A percentile compares a stretch with the other conserved stretches of the same genome.
phyloP scores from a whole-genome alignment of 805 yeast species.

The Yamadazyma kitorensis region DNA sequence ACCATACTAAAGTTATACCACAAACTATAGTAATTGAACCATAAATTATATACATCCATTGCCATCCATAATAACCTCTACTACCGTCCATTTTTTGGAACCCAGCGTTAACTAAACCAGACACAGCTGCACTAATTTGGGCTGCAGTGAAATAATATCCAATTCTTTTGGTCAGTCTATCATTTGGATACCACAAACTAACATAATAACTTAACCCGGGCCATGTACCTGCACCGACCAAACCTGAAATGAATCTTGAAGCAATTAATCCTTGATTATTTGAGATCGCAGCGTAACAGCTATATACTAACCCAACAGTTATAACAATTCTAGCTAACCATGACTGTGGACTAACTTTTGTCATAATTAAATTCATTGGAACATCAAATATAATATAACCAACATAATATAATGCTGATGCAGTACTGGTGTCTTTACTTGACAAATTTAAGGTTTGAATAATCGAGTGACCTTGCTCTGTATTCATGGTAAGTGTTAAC shows the following conservation, averaged over 20 bases:
- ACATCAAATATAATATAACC: slow-evolving; percentile 83
- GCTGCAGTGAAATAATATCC: slow-evolving; percentile 93
- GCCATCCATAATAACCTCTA: slow-evolving; percentile 76
- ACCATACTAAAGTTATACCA: slow-evolving; percentile 68
- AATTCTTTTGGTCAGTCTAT: slow-evolving; percentile 70
- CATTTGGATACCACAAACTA: slow-evolving; percentile 81
- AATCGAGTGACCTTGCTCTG: slow-evolving; percentile 58
- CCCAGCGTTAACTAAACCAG: slow-evolving; percentile 84
- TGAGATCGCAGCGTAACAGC: slow-evolving; percentile 66
- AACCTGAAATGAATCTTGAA: slow-evolving; percentile 66
- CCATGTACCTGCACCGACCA: slow-evolving; percentile 86
- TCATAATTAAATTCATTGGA: slow-evolving; percentile 85
- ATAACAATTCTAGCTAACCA: slow-evolving; percentile 81
- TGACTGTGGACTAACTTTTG: slow-evolving; percentile 76
- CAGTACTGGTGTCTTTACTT: slow-evolving; percentile 61
- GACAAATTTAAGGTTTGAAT: slow-evolving; percentile 48
- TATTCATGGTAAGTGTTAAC: slow-evolving; percentile 76
- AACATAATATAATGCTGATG: slow-evolving; percentile 78
- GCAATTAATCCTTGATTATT: slow-evolving; percentile 64
- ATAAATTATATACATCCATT: slow-evolving; percentile 79
- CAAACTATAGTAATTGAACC: slow-evolving; percentile 65
- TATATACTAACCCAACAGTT: slow-evolving; percentile 72
- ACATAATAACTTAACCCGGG: slow-evolving; percentile 86
- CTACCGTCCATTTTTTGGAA: slow-evolving; percentile 78
- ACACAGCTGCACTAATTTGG: slow-evolving; percentile 85